Base-by-base conservation (phyloP, 257 asterid species). In the Plantago elongata region DNA sequence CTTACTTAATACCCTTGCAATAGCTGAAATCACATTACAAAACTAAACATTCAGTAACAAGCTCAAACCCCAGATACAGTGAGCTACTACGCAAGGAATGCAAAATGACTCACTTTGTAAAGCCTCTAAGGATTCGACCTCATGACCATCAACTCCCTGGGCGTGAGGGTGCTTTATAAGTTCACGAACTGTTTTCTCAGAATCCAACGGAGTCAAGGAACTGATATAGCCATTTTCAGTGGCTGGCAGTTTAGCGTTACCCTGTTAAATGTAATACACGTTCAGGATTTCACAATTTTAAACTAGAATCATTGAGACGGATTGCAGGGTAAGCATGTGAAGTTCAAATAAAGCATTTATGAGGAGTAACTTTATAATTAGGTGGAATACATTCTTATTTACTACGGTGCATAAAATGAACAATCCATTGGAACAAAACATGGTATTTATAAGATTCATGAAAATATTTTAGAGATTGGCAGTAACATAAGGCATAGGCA, bases 101-200 rank as follows among this genome's bases (percentile, higher is more conserved):
- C 14, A 65, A 45, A n/a, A 44, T 10, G 12, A 17, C 79, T 58
- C 81, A 90, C 97, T 85, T 81, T 94, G 77, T 74, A 90, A 65
- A 77, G 96, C 90, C 84, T 90, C 97, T 0, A 96, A 84, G 76
- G 87, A 87, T 70, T 90, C 97, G 54, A 85, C 57, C 55, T 84
- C 81, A 81, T 90, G 79, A 66, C 87, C 95, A 72, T 90, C 97
- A 46, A 79, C 75, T 52, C 97, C 97, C 4, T 78, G 78, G 72
- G 81, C 79, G 65, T 78, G 85, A 63, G 97, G 83, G 66, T 79
- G 86, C 61, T 86, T 79, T 75, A 77, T 62, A 67, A 83, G 76
- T 64, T 87, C 97, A 69, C 77, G 78, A 5, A 90, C 77, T 16
- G 85, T 79, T 67, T 69, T 73, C 63, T 85, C 95, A 49, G 91